phyloP scores from a whole-genome alignment of 2,329 filamentous ascomycete genomes.

The Aschersonia sp. region DNA sequence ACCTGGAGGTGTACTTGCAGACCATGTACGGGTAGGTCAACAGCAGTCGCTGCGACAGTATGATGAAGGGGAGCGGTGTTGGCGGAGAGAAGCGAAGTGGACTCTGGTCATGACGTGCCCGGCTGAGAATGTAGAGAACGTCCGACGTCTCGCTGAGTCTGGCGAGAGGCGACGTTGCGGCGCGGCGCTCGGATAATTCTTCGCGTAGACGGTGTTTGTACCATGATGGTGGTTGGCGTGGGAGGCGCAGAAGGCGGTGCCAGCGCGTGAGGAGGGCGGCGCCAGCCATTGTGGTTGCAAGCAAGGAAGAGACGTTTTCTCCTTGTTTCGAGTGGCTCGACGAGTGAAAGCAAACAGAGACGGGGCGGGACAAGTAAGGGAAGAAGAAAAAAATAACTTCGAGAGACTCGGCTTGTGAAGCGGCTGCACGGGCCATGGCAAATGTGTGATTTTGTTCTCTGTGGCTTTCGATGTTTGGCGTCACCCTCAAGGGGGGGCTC shows the following conservation, averaged over 20 bases:
- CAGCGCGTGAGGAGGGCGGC: constrained; percentile 1
- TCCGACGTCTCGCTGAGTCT: constrained; percentile 29
- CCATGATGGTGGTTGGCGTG: constrained; percentile 19
- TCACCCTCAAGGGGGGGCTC: too few species aligned
- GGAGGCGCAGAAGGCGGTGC: constrained; percentile 11
- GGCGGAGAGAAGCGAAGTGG: constrained; percentile 13
- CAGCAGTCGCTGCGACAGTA: constrained; percentile 6
- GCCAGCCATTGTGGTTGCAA: too few species aligned
- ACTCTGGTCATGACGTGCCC: constrained; percentile 23
- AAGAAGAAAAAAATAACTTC: too few species aligned
- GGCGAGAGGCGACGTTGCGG: constrained; percentile 13
- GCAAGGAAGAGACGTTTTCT: too few species aligned
- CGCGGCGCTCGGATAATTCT: constrained; percentile 20
- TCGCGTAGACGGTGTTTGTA: constrained; percentile 22
- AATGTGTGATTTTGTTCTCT: background rate
- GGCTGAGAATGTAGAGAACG: constrained; percentile 24
- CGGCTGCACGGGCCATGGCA: background rate
- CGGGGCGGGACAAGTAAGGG: too few species aligned
- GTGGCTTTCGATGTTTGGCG: too few species aligned
- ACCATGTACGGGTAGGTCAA: constrained; percentile 25
- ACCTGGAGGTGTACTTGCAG: constrained; percentile 26
- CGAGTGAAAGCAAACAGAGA: too few species aligned
- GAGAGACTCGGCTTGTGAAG: background rate
- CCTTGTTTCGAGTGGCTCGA: too few species aligned
- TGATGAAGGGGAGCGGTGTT: constrained; percentile 4